Conservation (phyloP, 495 filamentous ascomycete species). For the Daldinia childiae region DNA sequence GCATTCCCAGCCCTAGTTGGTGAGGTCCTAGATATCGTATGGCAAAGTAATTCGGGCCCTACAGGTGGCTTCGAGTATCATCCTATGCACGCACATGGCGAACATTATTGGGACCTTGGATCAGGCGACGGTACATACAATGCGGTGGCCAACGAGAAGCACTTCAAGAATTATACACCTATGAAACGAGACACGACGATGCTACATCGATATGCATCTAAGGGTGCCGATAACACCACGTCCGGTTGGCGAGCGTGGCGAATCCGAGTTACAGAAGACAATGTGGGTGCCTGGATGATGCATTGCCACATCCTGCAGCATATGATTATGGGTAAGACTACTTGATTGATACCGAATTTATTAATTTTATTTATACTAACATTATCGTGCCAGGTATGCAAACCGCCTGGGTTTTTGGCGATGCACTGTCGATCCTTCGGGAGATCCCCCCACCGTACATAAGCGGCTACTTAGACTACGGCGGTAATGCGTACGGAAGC, state of each 20-base stretch:
- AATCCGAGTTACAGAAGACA: constrained; percentile 53
- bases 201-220: constrained; percentile 58
- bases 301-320: constrained; percentile 70
- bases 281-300: constrained; percentile 70
- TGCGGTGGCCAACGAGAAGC: constrained; percentile 60
- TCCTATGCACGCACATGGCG: constrained; percentile 69
- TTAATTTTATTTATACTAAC: neutral
- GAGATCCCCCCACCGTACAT: constrained; percentile 54
- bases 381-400: constrained; percentile 54
- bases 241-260: constrained; percentile 70
- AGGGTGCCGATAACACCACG: constrained; percentile 49
- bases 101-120: constrained; percentile 68
- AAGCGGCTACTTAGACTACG: constrained; percentile 59
- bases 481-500: constrained; percentile 60
- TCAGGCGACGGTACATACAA: constrained; percentile 66
- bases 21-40: constrained; percentile 70
- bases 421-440: constrained; percentile 53
- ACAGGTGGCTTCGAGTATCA: constrained; percentile 64
- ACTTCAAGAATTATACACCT: constrained; percentile 54
- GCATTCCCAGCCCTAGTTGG: constrained; percentile 65
- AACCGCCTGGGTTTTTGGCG: constrained; percentile 62
- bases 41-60: constrained; percentile 60
- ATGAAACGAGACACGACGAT: constrained; percentile 65
- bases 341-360: neutral
- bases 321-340: constrained; percentile 59